These are phyloP conservation scores for Lachnellula hyalina DNA, from an alignment of 2,329 filamentous ascomycete genomes.

Conservation along the genomic window DNA sequence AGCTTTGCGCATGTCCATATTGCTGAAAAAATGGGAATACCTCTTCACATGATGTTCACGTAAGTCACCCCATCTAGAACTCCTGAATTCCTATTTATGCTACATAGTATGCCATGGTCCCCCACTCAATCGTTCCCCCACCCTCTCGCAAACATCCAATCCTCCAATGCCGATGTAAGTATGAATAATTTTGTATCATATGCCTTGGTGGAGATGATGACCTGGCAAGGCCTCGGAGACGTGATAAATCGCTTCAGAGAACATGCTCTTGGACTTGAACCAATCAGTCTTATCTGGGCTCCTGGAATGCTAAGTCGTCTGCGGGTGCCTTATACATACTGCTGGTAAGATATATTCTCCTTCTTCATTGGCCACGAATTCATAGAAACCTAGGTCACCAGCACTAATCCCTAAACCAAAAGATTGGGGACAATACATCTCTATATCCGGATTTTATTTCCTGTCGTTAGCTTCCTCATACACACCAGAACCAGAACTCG, in stretches of 20 bases:
- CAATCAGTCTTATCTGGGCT: slow-evolving; percentile 75
- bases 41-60: slow-evolving; percentile 86
- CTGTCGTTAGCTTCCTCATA: slow-evolving; percentile 63
- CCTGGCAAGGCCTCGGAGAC: slow-evolving; percentile 77
- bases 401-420: slow-evolving; percentile 71
- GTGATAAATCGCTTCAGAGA: slow-evolving; percentile 84
- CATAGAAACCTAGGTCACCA: slow-evolving; percentile 49
- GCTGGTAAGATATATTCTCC: slow-evolving; percentile 51
- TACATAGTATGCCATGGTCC: slow-evolving; percentile 58
- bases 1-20: slow-evolving; percentile 73
- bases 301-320: slow-evolving; percentile 73
- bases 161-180: slow-evolving; percentile 56
- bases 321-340: slow-evolving; percentile 81
- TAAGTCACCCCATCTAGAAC: slow-evolving; percentile 38
- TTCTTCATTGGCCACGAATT: background rate
- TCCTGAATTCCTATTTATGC: slow-evolving; percentile 2
- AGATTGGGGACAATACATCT: slow-evolving; percentile 69
- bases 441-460: slow-evolving; percentile 73
- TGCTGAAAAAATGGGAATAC: slow-evolving; percentile 69
- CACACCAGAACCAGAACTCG: slow-evolving; percentile 59
- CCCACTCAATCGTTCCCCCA: slow-evolving; percentile 67
- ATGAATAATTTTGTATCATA: slow-evolving; percentile 66
- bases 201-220: slow-evolving; percentile 64
- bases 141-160: slow-evolving; percentile 62
- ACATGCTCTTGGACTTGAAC: slow-evolving; percentile 67